Conservation (phyloP, 2,329 filamentous ascomycete species). For the Ascochyta lentis region DNA sequence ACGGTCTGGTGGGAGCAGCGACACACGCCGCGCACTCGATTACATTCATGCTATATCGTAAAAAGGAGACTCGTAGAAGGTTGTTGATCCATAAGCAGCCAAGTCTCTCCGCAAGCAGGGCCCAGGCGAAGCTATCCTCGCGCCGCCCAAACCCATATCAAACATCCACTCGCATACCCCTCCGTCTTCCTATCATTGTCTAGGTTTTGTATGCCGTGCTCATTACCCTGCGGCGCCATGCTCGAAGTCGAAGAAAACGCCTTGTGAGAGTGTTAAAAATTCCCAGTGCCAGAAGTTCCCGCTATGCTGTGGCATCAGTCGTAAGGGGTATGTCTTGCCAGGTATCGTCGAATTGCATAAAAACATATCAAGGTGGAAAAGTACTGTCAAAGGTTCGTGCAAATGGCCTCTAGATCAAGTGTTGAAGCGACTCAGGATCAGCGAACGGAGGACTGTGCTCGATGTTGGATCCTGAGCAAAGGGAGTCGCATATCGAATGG, state of each 20-base stretch:
- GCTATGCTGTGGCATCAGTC: slow-evolving; percentile 46
- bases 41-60: slow-evolving; percentile 27
- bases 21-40: slow-evolving; percentile 4
- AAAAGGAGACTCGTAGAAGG: slow-evolving; percentile 28
- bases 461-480: slow-evolving; percentile 16
- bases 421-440: slow-evolving; percentile 19
- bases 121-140: slow-evolving; percentile 23
- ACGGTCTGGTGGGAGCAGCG: background rate
- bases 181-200: slow-evolving; percentile 6
- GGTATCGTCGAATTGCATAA: slow-evolving; percentile 40
- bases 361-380: slow-evolving; percentile 33
- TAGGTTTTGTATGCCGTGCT: slow-evolving; percentile 12
- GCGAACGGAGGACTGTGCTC: slow-evolving; percentile 8
- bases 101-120: slow-evolving; percentile 31
- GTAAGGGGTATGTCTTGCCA: slow-evolving; percentile 48
- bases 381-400: slow-evolving; percentile 24
- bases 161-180: slow-evolving; percentile 13
- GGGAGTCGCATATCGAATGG: slow-evolving; percentile 13
- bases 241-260: slow-evolving; percentile 12
- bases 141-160: slow-evolving; percentile 25
- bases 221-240: slow-evolving; percentile 9
- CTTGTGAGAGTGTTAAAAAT: slow-evolving; percentile 25
- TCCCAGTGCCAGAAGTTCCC: slow-evolving; percentile 33
- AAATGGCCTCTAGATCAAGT: slow-evolving; percentile 31
- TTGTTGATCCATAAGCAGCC: slow-evolving; percentile 24